Base-by-base conservation (phyloP, 148 eudicot species). In the Fagopyrum esculentum region DNA sequence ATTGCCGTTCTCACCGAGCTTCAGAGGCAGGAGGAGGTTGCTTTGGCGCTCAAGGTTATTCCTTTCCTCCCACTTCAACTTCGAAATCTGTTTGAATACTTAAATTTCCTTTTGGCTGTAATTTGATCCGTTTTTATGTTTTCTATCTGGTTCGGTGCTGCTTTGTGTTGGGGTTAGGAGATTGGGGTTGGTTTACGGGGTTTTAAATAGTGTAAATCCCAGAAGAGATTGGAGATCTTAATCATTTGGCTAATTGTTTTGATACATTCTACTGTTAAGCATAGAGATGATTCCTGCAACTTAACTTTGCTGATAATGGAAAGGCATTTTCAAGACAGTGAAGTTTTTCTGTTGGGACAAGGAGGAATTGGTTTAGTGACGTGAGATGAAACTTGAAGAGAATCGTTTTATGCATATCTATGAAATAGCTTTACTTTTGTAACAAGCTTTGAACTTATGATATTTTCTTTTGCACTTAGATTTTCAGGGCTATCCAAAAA, bases 1-100 rank as follows among this genome's bases (percentile, higher is more conserved):
- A 82, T 90, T 77, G 89, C 96, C 64, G 97, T 94, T 57, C 91
- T 94, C 47, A 72, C 73, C 48, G 98, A 94, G 66, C 97, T 94
- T 43, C 89, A 90, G 71, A 91, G 97, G 54, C 98, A 94, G 77
- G 83, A 88, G 73, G 86, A 88, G 80, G 92, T 84, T 49, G 51
- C 84, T 77, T 87, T 94, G 74, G 96, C 97, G 35, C 81, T 89
- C 64, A 90, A 89, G 97, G 98, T 94, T 54, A 13, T 61, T n/a
- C 29, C 47, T 48, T 45, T 35, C 57, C 3, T 61, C 68, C 29
- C 68, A 40, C 29, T 9, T 72, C 43, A 22, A 1, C 9, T 52
- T 73, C 30, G 56, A 10, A 44, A 19, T 6, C 10, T 45, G 10
- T 2, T 70, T 43, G 4, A 11, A 35, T 55, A 55, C 60, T 4